Evolutionary conservation across 1,284 basidiomycete species (phyloP).

Genomic region (Irpex sp.): DNA sequence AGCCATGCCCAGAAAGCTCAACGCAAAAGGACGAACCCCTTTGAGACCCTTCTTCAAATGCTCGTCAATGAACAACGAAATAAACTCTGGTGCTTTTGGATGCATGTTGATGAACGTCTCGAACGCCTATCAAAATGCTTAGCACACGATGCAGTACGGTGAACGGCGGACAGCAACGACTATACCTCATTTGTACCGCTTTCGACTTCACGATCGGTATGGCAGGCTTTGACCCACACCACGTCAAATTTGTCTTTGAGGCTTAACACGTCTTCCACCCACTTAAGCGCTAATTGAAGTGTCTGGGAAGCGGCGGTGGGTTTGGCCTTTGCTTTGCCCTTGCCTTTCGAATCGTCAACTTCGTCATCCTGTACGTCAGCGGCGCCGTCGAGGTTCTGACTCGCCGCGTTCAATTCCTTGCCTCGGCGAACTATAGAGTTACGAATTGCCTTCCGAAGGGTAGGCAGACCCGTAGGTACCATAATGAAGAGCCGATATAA

Average conservation of each 20-base stretch:
- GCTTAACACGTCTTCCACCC: slow-evolving; percentile 92
- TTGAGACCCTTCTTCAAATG: slow-evolving; percentile 95
- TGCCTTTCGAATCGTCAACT: slow-evolving; percentile 40
- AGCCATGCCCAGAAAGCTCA: not conserved
- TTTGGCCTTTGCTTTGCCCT: slow-evolving; percentile 56
- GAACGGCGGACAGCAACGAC: slow-evolving; percentile 1
- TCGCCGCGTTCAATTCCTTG: slow-evolving; percentile 67
- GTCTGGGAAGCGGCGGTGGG: slow-evolving; percentile 42
- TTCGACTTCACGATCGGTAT: slow-evolving; percentile 77
- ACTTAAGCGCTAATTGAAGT: slow-evolving; percentile 70
- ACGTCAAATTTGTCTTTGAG: slow-evolving; percentile 90
- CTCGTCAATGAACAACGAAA: slow-evolving; percentile 97
- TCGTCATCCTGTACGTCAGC: slow-evolving; percentile 29
- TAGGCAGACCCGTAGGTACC: slow-evolving; percentile 68
- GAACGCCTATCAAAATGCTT: slow-evolving; percentile 64
- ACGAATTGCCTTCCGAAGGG: slow-evolving; percentile 69
- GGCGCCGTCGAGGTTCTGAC: slow-evolving; percentile 11
- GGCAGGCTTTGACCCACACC: slow-evolving; percentile 73
- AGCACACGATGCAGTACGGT: slow-evolving; percentile 1
- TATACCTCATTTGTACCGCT: slow-evolving; percentile 83
- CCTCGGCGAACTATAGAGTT: slow-evolving; percentile 78
- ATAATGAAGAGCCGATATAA: slow-evolving; percentile 78
- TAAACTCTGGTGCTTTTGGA: slow-evolving; percentile 87
- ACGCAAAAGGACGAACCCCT: slow-evolving; percentile 57
- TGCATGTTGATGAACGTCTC: slow-evolving; percentile 91